Percentiles rank a stretch among this genome's conserved stretches.
These are phyloP conservation scores for Trichoderma koningiopsis DNA, from an alignment of 2,329 filamentous ascomycete genomes.

Conservation along the genomic window DNA sequence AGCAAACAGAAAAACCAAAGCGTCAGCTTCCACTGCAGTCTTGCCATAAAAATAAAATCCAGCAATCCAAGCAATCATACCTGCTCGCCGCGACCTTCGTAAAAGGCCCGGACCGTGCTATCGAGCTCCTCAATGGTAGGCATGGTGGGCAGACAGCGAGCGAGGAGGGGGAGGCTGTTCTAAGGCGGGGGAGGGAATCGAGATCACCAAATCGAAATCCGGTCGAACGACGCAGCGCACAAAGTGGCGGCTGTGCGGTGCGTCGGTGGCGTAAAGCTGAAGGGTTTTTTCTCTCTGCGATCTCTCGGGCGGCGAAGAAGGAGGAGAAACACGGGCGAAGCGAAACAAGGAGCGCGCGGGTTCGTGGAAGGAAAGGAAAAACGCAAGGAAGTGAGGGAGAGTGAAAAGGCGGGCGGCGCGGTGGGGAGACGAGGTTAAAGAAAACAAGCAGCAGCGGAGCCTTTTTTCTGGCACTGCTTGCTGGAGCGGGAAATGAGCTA, in stretches of 20 bases:
- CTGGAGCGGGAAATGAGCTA: constrained; percentile 19
- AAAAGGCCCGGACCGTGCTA: constrained; percentile 93
- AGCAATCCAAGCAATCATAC: constrained; percentile 54
- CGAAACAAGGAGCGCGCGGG: constrained; percentile 1
- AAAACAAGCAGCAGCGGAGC: constrained; percentile 18
- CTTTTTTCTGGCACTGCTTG: constrained; percentile 7
- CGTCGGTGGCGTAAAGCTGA: constrained; percentile 26
- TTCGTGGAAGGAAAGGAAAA: constrained; percentile 20
- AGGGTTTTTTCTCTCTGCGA: not conserved
- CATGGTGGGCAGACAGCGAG: constrained; percentile 50
- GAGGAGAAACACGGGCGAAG: not conserved
- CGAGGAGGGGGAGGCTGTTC: constrained; percentile 29
- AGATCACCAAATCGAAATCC: constrained; percentile 29
- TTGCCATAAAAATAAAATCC: not conserved
- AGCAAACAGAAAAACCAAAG: constrained; percentile 40
- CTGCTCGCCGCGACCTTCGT: constrained; percentile 92
- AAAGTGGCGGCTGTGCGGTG: constrained; percentile 31
- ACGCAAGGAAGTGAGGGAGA: constrained; percentile 17
- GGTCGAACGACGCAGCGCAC: constrained; percentile 34
- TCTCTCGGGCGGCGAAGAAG: constrained; percentile 14
- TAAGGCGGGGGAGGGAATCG: constrained; percentile 32
- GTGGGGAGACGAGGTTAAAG: constrained; percentile 25
- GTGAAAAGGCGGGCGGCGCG: constrained; percentile 25
- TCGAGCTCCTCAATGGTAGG: constrained; percentile 91
- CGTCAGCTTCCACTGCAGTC: constrained; percentile 39